Base-by-base conservation (phyloP, 2,329 filamentous ascomycete species). In the Pyrenochaeta sp. region DNA sequence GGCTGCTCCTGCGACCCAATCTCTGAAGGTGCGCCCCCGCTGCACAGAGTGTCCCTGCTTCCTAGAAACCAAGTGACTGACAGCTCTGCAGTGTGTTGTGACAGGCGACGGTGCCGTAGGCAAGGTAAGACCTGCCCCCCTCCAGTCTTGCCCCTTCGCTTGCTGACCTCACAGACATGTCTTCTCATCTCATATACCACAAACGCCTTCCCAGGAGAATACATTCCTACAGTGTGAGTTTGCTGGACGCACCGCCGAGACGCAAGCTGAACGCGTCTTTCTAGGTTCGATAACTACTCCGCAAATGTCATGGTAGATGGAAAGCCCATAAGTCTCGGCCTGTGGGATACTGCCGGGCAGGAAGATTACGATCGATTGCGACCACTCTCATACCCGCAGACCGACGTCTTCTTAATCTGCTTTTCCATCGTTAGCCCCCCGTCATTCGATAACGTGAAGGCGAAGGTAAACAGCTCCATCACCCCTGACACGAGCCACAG, bases 141-240 rank as follows among this genome's bases (percentile, higher is more conserved):
- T 45, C 58, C 50, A 39, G 61, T 49, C 56, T 31, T 51, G 39
- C 45, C 15, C 35, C 30, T n/a, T 47, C 20, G 31, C n/a, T 48
- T 55, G 60, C 69, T 78, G 63, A 75, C 60, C 14, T 42, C 39
- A 21, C 67, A 97, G 94, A 99, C 95, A 84, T 99, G 95, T 83
- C 88, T 99, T 56, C 88, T 99, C 71, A 99, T 99, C 77, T 98
- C 94, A 47, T 99, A 99, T 82, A 98, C 95, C 61, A 99, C 95
- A 61, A 99, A 98, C 82, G 95, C 95, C 64, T 99, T 99, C 78
- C 95, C 95, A n/a, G 95, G 95, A 78, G 95, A 99, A 84, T 99
- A 99, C 80, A 98, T 99, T 69, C 95, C 95, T 66, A 99, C 95
- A 70, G 95, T 99, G 90, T 95, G 81, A 78, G 89, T 64, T 29